These are phyloP conservation scores for Gloeophyllum trabeum DNA, from an alignment of 768 basidiomycete genomes.

Conservation along the genomic window DNA sequence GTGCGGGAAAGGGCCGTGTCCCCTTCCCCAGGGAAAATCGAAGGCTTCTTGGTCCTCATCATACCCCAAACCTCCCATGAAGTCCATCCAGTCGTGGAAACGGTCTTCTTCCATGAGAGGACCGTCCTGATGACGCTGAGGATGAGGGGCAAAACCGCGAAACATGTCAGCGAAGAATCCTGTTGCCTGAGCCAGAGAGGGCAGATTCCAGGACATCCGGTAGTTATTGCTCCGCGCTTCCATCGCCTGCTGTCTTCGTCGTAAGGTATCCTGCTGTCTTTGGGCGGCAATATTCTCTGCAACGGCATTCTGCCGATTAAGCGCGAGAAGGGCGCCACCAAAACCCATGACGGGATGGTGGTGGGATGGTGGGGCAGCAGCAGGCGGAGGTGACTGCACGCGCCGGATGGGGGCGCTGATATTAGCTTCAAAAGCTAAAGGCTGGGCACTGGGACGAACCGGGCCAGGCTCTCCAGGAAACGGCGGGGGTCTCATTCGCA, in stretches of 20 bases:
- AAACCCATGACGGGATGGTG: conserved; percentile 50
- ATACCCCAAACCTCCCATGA: conserved; percentile 7
- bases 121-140: not conserved
- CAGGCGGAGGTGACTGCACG: conserved; percentile 14
- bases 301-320: conserved; percentile 17
- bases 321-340: conserved; percentile 50
- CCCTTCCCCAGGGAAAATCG: conserved; percentile 9
- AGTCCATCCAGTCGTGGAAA: conserved; percentile 19
- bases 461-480: conserved; percentile 24
- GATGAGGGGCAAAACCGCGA: not conserved
- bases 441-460: conserved; percentile 37
- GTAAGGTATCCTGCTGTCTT: not conserved
- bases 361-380: conserved; percentile 39
- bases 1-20: conserved; percentile 3
- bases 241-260: not conserved
- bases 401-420: conserved; percentile 13
- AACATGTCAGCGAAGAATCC: not conserved
- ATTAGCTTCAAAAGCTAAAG: conserved; percentile 38
- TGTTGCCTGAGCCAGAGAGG: not conserved
- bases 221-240: too few species aligned
- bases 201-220: not conserved
- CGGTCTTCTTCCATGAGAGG: conserved; percentile 11
- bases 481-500: conserved; percentile 22
- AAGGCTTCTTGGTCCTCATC: conserved; percentile 11
- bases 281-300: conserved; percentile 8